Evolutionary conservation across 257 asterid species (phyloP).

Genomic region (Lycium ferocissimum): DNA sequence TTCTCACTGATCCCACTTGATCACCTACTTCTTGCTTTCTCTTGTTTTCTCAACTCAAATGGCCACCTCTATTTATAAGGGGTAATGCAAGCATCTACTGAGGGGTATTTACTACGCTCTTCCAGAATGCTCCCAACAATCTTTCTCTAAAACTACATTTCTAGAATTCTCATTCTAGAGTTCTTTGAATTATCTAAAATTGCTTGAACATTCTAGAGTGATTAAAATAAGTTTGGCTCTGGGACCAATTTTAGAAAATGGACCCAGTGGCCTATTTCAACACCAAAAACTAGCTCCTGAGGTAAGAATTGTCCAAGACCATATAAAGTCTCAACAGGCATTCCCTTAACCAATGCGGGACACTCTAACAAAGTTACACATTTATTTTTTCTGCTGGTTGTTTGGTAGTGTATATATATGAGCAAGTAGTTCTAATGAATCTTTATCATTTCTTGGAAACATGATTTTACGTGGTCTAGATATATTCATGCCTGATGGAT

Average conservation of each 20-base stretch:
- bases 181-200: neutral
- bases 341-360: neutral
- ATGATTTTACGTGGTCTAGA: neutral
- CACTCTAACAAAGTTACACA: constrained; percentile 2
- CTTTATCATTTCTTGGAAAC: constrained; percentile 13
- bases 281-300: neutral
- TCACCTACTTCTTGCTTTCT: neutral
- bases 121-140: neutral
- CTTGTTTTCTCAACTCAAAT: neutral
- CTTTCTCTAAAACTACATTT: neutral
- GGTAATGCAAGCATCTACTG: neutral
- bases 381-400: constrained; percentile 9
- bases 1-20: neutral
- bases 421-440: constrained; percentile 13
- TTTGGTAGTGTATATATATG: neutral
- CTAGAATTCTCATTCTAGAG: neutral
- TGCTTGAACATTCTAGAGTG: constrained; percentile 22
- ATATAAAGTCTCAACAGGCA: neutral
- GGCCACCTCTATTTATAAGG: neutral
- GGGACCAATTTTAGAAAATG: neutral
- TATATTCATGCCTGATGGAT: neutral
- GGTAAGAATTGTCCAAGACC: neutral
- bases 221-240: neutral
- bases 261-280: neutral
- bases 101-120: neutral